A percentile compares a stretch with the other conserved stretches of the same genome.
These are phyloP conservation scores for Alternaria novae-zelandiae DNA, from an alignment of 2,329 filamentous ascomycete species.

Conservation along the genomic window DNA sequence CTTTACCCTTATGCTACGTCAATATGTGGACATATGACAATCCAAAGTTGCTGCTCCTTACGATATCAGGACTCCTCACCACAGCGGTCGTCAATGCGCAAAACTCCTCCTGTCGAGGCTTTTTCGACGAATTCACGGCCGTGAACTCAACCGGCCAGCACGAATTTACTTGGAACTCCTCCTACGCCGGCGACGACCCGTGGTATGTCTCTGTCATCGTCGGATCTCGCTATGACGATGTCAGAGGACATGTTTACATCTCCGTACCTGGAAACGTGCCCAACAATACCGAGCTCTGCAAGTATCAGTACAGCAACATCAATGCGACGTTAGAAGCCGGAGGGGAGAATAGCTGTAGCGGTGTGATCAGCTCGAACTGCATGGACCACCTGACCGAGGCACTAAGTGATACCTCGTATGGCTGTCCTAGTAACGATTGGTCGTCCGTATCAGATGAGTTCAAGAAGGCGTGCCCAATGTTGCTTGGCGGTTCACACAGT, in stretches of 20 bases:
- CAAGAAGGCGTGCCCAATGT: background rate
- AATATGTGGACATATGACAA: background rate
- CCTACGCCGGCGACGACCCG: background rate
- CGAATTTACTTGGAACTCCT: slow-evolving; percentile 7
- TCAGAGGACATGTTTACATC: slow-evolving; percentile 2
- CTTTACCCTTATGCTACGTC: background rate
- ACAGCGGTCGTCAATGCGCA: background rate
- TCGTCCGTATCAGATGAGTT: slow-evolving; percentile 1
- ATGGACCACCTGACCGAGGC: background rate
- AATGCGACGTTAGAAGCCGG: slow-evolving; percentile 4
- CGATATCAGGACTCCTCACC: slow-evolving; percentile 3
- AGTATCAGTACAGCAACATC: background rate
- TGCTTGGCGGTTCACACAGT: background rate
- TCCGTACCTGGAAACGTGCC: background rate
- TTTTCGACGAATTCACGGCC: background rate
- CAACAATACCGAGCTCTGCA: slow-evolving; percentile 1
- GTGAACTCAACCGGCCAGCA: slow-evolving; percentile 5
- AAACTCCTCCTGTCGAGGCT: background rate
- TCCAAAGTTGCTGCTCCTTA: slow-evolving; percentile 2
- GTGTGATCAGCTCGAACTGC: background rate
- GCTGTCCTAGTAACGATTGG: background rate
- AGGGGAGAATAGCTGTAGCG: slow-evolving; percentile 3
- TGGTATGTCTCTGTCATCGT: slow-evolving; percentile 6
- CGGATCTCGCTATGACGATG: background rate
- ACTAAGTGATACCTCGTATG: background rate